Evolutionary conservation across 1,139 yeast species (phyloP).

Genomic region (Debaryomyces sp.): DNA sequence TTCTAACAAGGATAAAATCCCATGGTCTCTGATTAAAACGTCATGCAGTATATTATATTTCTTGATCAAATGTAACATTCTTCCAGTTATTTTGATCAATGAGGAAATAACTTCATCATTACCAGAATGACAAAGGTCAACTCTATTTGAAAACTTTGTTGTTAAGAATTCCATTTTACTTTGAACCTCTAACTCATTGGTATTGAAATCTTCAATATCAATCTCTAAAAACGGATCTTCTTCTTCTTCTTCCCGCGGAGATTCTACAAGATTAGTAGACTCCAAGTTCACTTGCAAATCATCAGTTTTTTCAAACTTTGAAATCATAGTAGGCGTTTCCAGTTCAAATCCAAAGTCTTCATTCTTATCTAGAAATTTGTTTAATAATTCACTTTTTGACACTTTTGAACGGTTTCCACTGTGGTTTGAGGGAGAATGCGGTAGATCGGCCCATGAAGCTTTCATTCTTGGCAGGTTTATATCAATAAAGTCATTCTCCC

Average conservation of each 20-base stretch:
- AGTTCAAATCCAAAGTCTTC: constrained; percentile 23
- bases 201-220: constrained; percentile 45
- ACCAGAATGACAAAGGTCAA: constrained; percentile 33
- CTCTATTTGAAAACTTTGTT: constrained; percentile 35
- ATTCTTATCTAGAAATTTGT: constrained; percentile 31
- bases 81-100: constrained; percentile 40
- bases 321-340: constrained; percentile 7
- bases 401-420: constrained; percentile 11
- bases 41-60: constrained; percentile 47
- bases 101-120: constrained; percentile 35
- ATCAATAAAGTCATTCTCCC: constrained; percentile 39
- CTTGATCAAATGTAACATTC: constrained; percentile 44
- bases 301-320: constrained; percentile 4
- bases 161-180: constrained; percentile 46
- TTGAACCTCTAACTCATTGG: constrained; percentile 47
- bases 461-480: constrained; percentile 15
- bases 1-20: constrained; percentile 51
- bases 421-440: constrained; percentile 5
- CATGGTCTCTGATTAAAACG: constrained; percentile 51
- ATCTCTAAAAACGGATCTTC: constrained; percentile 44
- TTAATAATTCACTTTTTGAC: constrained; percentile 33
- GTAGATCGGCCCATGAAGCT: background rate
- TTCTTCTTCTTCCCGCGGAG: constrained; percentile 23
- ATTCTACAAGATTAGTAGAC: background rate
- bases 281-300: background rate